These are phyloP conservation scores for Fusarium beomiforme DNA, from an alignment of 2,329 filamentous ascomycete species.

Conservation along the genomic window DNA sequence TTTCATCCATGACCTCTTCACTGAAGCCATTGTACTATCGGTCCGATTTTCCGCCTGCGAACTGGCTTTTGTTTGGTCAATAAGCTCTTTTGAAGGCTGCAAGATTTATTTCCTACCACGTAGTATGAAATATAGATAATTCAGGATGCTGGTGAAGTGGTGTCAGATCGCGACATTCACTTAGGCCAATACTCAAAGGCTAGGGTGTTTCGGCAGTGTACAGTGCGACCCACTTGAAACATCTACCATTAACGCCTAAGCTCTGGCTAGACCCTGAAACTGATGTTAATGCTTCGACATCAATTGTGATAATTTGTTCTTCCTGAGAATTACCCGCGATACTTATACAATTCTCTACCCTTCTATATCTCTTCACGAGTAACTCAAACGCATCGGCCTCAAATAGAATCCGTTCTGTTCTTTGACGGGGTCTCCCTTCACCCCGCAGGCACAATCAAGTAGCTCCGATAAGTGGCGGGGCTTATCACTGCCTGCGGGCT, in stretches of 20 bases:
- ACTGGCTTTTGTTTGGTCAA: not conserved
- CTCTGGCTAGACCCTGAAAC: conserved; percentile 19
- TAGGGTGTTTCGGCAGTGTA: conserved; percentile 16
- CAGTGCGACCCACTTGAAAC: conserved; percentile 25
- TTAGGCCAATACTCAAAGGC: not conserved
- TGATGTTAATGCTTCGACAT: not conserved
- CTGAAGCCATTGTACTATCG: not conserved
- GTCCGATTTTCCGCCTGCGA: not conserved
- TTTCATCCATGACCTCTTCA: conserved; percentile 1
- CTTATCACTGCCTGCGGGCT: conserved; percentile 45
- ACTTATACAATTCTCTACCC: not conserved
- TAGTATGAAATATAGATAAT: not conserved
- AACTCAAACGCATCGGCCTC: not conserved
- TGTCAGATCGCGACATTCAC: not conserved
- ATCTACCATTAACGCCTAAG: not conserved
- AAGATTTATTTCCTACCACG: not conserved
- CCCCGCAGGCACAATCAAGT: conserved; percentile 21
- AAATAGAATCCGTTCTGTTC: not conserved
- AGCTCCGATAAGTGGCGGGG: conserved; percentile 38
- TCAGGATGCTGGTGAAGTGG: not conserved
- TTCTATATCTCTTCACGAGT: not conserved
- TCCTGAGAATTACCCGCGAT: no score
- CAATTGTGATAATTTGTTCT: not conserved
- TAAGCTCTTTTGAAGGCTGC: not conserved
- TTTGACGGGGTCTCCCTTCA: conserved; percentile 1